A percentile compares a stretch with the other conserved stretches of the same genome.
phyloP scores from a whole-genome alignment of 2,329 filamentous ascomycete genomes.

The Scedosporium dehoogii region DNA sequence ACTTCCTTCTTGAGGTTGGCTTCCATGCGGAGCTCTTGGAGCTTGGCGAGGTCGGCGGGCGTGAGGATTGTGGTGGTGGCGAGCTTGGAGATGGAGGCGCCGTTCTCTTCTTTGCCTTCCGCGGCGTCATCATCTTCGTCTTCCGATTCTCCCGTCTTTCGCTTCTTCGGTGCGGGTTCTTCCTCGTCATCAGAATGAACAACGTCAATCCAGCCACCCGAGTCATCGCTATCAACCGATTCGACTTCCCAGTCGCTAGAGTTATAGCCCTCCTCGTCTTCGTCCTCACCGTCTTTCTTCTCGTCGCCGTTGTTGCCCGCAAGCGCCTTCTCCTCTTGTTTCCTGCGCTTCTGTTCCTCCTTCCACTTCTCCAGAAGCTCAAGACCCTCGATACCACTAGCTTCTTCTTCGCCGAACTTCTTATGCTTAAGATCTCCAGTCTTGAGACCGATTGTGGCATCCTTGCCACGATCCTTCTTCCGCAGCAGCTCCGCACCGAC shows the following conservation, averaged over 20 bases:
- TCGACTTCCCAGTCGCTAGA: slow-evolving; percentile 52
- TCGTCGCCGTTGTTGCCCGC: slow-evolving; percentile 53
- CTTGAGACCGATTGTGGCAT: slow-evolving; percentile 73
- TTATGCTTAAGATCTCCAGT: slow-evolving; percentile 65
- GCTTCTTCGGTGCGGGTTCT: slow-evolving; percentile 45
- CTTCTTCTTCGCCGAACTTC: slow-evolving; percentile 72
- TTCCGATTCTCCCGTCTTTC: slow-evolving; percentile 22
- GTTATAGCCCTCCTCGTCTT: slow-evolving; percentile 48
- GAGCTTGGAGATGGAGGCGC: slow-evolving; percentile 54
- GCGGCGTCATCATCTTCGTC: slow-evolving; percentile 30
- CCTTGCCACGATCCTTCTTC: slow-evolving; percentile 85
- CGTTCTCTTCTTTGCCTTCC: slow-evolving; percentile 28
- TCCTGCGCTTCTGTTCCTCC: slow-evolving; percentile 72
- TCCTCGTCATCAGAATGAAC: slow-evolving; percentile 76
- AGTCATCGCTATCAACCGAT: slow-evolving; percentile 54
- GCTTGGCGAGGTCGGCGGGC: slow-evolving; percentile 89
- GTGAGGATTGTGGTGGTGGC: slow-evolving; percentile 93
- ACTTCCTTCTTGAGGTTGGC: slow-evolving; percentile 59
- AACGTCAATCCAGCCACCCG: slow-evolving; percentile 89
- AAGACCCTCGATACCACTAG: slow-evolving; percentile 79
- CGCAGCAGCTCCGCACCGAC: slow-evolving; percentile 81
- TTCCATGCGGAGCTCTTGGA: slow-evolving; percentile 73
- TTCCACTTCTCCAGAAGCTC: slow-evolving; percentile 91
- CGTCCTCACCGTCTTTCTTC: slow-evolving; percentile 51
- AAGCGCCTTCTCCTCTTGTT: slow-evolving; percentile 58